These are phyloP conservation scores for Ogataea naganishii DNA, from an alignment of 805 yeast genomes.

Conservation along the genomic window DNA sequence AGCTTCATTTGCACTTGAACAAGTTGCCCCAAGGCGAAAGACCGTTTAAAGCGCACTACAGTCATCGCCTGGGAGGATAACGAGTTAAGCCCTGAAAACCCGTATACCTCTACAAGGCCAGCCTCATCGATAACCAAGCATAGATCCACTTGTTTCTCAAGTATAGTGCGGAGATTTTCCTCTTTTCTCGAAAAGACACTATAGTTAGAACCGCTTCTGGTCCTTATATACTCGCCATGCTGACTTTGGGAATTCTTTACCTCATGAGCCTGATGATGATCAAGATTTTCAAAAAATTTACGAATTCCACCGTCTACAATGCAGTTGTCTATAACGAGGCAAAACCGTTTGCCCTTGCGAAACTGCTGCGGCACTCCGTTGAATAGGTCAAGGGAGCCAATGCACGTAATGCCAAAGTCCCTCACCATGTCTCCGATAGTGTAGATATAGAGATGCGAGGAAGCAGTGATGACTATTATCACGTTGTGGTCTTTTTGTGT, in stretches of 20 bases:
- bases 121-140: constrained; percentile 33
- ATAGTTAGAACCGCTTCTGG: constrained; percentile 9
- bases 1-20: constrained; percentile 10
- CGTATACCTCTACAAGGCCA: constrained; percentile 35
- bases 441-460: constrained; percentile 58
- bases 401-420: constrained; percentile 45
- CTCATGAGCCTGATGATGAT: constrained; percentile 1
- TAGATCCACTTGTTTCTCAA: constrained; percentile 23
- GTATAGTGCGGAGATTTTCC: constrained; percentile 15
- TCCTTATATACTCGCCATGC: constrained; percentile 7
- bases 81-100: constrained; percentile 40
- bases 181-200: constrained; percentile 9
- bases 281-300: constrained; percentile 12
- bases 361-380: constrained; percentile 7
- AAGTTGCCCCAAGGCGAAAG: too few species aligned
- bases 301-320: constrained; percentile 21
- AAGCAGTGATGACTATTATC: constrained; percentile 58
- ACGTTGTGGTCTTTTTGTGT: constrained; percentile 35
- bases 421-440: constrained; percentile 52
- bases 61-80: too few species aligned
- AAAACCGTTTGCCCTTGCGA: constrained; percentile 11
- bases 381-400: constrained; percentile 40
- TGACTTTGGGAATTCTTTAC: too few species aligned
- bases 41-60: too few species aligned
- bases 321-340: constrained; percentile 29